Evolutionary conservation across 768 basidiomycete genomes (phyloP).

Genomic region (Gelatoporia subvermispora): DNA sequence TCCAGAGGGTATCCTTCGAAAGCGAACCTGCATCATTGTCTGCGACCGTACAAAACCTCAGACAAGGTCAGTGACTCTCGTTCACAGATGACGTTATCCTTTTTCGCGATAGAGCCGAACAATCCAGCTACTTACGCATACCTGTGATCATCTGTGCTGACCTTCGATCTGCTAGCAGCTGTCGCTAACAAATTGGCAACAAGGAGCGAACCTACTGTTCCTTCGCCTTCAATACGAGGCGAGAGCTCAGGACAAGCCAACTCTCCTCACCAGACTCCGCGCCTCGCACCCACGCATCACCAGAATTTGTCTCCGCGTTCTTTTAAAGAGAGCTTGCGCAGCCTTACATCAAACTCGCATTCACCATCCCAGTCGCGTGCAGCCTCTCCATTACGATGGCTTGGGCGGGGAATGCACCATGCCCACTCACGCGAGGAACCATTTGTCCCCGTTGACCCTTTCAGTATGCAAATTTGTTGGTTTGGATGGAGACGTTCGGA

Average conservation of each 20-base stretch:
- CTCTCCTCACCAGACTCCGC: slow-evolving; percentile 5
- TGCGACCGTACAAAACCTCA: slow-evolving; percentile 30
- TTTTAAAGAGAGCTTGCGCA: slow-evolving; percentile 14
- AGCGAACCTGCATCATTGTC: slow-evolving; percentile 42
- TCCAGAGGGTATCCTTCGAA: slow-evolving; percentile 52
- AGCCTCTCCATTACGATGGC: slow-evolving; percentile 54
- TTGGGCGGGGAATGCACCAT: slow-evolving; percentile 52
- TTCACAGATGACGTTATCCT: too few species aligned
- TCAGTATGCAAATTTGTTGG: slow-evolving; percentile 20
- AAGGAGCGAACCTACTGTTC: slow-evolving; percentile 30
- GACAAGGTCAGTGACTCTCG: slow-evolving; percentile 37
- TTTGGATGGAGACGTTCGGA: slow-evolving; percentile 10
- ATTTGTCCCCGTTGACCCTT: slow-evolving; percentile 33
- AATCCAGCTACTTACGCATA: background rate
- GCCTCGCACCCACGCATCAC: slow-evolving; percentile 3
- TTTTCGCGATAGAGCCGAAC: background rate
- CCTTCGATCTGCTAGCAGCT: slow-evolving; percentile 16
- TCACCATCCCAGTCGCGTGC: slow-evolving; percentile 37
- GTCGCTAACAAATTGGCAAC: slow-evolving; percentile 18
- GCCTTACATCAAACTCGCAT: slow-evolving; percentile 21
- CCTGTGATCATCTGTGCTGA: background rate
- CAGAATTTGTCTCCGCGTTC: slow-evolving; percentile 13
- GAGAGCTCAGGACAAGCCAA: slow-evolving; percentile 11
- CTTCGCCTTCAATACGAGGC: slow-evolving; percentile 27
- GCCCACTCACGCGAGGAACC: slow-evolving; percentile 38